These are phyloP conservation scores for Elsinoe perseae DNA, from an alignment of 2,329 filamentous ascomycete species.

Conservation along the genomic window DNA sequence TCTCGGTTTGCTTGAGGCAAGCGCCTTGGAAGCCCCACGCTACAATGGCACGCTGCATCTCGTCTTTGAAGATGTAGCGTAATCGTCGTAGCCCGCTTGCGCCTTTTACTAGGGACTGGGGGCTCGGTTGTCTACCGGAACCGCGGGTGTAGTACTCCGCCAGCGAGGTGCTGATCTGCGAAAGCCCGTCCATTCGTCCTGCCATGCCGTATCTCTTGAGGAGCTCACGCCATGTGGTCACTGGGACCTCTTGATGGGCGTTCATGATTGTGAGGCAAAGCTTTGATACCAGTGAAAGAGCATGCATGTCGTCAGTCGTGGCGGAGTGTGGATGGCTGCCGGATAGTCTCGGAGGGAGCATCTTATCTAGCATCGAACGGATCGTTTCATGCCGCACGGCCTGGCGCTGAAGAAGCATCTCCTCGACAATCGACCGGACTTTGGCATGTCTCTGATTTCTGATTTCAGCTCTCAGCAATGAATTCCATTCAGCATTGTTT, in stretches of 20 bases:
- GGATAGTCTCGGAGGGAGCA: slow-evolving; percentile 34
- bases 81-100: too few relatives aligned
- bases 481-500: slow-evolving; percentile 37
- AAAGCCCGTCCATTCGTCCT: slow-evolving; percentile 44
- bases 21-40: slow-evolving; percentile 28
- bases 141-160: slow-evolving; percentile 24
- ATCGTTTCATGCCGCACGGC: slow-evolving; percentile 40
- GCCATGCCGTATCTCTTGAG: slow-evolving; percentile 54
- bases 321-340: slow-evolving; percentile 30
- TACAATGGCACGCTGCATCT: slow-evolving; percentile 27
- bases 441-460: slow-evolving; percentile 23
- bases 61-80: slow-evolving; percentile 2
- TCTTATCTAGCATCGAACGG: slow-evolving; percentile 33
- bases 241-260: slow-evolving; percentile 33
- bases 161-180: slow-evolving; percentile 47
- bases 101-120: too few relatives aligned
- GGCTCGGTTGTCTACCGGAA: too few relatives aligned
- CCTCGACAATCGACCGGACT: slow-evolving; percentile 35
- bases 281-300: slow-evolving; percentile 40
- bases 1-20: neutral
- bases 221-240: slow-evolving; percentile 49
- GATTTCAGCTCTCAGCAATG: slow-evolving; percentile 38
- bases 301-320: slow-evolving; percentile 25
- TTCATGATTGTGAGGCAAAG: slow-evolving; percentile 42
- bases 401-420: slow-evolving; percentile 43